phyloP scores from a whole-genome alignment of 306 rosid genomes.

The Glycine tomentella region DNA sequence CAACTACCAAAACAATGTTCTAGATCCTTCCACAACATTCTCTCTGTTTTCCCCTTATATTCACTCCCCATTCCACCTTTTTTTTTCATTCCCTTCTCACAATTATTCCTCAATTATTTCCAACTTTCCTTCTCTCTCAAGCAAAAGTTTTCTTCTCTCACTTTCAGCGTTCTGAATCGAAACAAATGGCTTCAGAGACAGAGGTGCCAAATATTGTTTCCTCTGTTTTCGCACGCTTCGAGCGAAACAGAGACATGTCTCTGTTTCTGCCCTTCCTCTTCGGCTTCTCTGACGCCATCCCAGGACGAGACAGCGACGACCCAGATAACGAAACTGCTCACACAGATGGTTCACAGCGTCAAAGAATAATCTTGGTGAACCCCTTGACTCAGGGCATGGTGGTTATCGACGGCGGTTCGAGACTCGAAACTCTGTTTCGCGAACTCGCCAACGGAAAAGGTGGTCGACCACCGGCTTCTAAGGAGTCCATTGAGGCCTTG shows the following conservation, averaged over 20 bases:
- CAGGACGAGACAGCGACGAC: constrained; percentile 8
- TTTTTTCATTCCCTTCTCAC: background rate
- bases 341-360: background rate
- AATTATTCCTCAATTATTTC: background rate
- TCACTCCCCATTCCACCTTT: background rate
- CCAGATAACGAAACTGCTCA: constrained; percentile 36
- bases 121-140: background rate
- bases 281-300: constrained; percentile 52
- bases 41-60: constrained; percentile 5
- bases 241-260: constrained; percentile 59
- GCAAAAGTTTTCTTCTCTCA: too few relatives aligned
- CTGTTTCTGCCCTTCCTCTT: constrained; percentile 65
- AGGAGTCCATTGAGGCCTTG: constrained; percentile 74
- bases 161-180: background rate
- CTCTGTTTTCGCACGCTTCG: constrained; percentile 55
- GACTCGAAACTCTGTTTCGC: constrained; percentile 60
- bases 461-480: constrained; percentile 81
- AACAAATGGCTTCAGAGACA: constrained; percentile 66
- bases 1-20: constrained; percentile 43
- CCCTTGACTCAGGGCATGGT: constrained; percentile 66
- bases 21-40: constrained; percentile 77
- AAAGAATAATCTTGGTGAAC: constrained; percentile 69
- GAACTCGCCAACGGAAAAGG: constrained; percentile 48
- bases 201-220: constrained; percentile 49
- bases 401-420: constrained; percentile 65